Evolutionary conservation across 169 alveolate genomes (phyloP), one percentile per base, ranked within the genome.

Genomic region (Babesia ovis): DNA sequence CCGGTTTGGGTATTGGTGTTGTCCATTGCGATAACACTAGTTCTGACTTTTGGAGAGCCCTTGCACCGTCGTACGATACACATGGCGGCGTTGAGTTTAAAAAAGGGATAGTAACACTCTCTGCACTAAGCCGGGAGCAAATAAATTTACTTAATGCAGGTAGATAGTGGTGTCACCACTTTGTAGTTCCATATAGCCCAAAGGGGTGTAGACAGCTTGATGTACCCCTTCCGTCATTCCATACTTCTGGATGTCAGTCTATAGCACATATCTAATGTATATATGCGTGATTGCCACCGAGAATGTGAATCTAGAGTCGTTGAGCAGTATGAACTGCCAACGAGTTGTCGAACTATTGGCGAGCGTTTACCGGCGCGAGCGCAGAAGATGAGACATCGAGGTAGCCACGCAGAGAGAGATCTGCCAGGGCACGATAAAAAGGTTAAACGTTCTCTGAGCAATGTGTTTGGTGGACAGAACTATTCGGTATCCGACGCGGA

Each of bases 11-110:
- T 11, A 69, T 79, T 12, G 53, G 66, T 12, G 66, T 79, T 31
- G 58, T 79, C 12, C 83, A 69, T 43, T 79, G 86, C 69, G 86
- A 79, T 23, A 62, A 64, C 32, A 70, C 72, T 39, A 79, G 66
- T 46, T 59, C 25, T 42, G 67, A 62, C 61, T 79, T 79, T 54
- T 79, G 86, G 86, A 62, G 68, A 27, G 55, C 73, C 8, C 70
- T 56, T 32, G 74, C 74, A 32, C 74, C 74, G 22, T 64, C 74
- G 23, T 64, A 64, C 61, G n/a, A 3, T 2, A 12, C 12, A 16
- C n/a, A 31, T 23, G 50, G 61, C 25, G 46, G 23, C 35, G 25
- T 5, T 8, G 41, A 5, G 50, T 8, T 61, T 2, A 32, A 34
- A 35, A 29, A 64, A 34, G 8, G n/a, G 12, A 27, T 50, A 4